Evolutionary conservation across 139 green algal species (phyloP), one percentile per base, ranked within the genome.

Genomic region (Ulvella scutata): DNA sequence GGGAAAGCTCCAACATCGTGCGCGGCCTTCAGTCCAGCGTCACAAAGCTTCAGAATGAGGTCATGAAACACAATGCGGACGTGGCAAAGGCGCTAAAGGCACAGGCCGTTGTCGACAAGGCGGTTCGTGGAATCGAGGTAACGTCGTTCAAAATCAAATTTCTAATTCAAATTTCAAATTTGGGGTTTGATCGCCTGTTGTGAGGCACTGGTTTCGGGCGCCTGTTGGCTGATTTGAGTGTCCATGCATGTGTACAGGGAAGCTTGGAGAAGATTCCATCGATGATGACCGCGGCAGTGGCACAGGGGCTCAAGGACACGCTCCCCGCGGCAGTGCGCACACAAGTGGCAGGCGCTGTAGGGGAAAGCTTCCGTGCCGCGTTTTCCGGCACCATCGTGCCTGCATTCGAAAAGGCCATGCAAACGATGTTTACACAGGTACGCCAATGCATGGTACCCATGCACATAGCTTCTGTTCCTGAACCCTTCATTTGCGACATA

Each of bases 21-120:
- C 31, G 33, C n/a, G 51, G 51, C 17, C 6, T 67, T 6, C 51
- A 67, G 51, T 67, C 51, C 9, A 67, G n/a, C 9, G 51, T 67
- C n/a, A 67, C n/a, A n/a, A n/a, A 26, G 51, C 51, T 67, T n/a
- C 51, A 67, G 51, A n/a, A 67, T 67, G 51, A 67, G 7, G 51
- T 67, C 9, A 26, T n/a, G 9, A 10, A 23, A 26, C 13, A 36
- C n/a, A n/a, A 67, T 26, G 9, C 13, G 51, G 51, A 67, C 9
- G 51, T 67, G 51, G 51, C 51, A 13, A 67, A 67, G 51, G 51
- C 4, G 51, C n/a, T 26, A 26, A 67, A 10, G 51, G 51, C 51
- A 23, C 9, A 10, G 51, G 20, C 51, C 4, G 51, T 26, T 1
- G 20, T 67, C 9, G 51, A 67, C 17, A 67, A 67, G 51, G 51